Evolutionary conservation across 768 basidiomycete genomes (phyloP), one percentile per base, ranked within the genome.

Genomic region (Omphalotus guepiniiformis): DNA sequence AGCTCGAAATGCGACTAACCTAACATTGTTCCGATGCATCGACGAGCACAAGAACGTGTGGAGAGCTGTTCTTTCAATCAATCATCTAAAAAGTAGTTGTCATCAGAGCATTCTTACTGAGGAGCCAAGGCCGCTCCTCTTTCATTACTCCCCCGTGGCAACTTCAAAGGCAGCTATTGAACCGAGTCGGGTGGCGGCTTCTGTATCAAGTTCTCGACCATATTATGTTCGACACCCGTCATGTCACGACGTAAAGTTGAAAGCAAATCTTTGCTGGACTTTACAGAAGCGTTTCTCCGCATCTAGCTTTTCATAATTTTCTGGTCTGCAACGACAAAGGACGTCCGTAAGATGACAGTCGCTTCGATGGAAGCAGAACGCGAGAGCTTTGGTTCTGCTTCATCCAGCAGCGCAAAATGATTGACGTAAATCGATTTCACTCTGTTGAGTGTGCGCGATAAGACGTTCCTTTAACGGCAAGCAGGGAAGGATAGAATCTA

Each of bases 391-490:
- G 37, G 37, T 19, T 47, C 32, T 13, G 37, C 46, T 22, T 37
- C 46, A 12, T 26, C 22, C 9, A 47, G 16, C 22, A 47, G 34
- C 6, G 28, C 26, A 22, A 47, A 47, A 26, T 47, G 46, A 47
- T 47, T 47, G 23, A 47, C 46, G 28, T 47, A 47, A 22, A 47
- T 27, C 13, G 46, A 22, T 6, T 41, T 8, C 18, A 26, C 16
- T 5, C 37, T 39, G 26, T 47, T 47, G 4, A 47, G 34, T 47
- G 28, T 37, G 46, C 11, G 46, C 46, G 18, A 47, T 37, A 25
- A 47, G 37, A 38, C 46, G 37, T 39, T 47, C 46, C 15, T 47
- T 35, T 21, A 47, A 26, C 22, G 46, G 46, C 18, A 47, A 22
- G 21, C 36, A 37, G 21, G 18, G 37, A 8, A 35, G 27, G 12